phyloP scores from a whole-genome alignment of 441 rosid genomes.

The Hura crepitans region DNA sequence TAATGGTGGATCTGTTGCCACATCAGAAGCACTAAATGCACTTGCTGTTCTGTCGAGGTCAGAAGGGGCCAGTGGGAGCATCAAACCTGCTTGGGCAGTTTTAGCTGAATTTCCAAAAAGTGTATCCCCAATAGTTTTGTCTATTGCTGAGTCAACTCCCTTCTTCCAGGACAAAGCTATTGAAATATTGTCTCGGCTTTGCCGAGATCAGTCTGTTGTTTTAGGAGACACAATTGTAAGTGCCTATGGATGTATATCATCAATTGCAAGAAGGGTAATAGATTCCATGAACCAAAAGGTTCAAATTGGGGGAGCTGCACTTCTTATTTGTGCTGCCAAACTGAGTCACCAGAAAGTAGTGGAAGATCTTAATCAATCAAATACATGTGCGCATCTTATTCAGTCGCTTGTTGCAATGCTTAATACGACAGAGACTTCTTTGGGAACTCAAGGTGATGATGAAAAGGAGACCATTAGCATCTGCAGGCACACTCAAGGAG shows the following conservation, averaged over 20 bases:
- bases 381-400: constrained; percentile 57
- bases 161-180: constrained; percentile 93
- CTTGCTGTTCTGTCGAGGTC: constrained; percentile 89
- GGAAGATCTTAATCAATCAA: constrained; percentile 84
- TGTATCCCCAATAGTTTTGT: constrained; percentile 74
- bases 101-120: constrained; percentile 75
- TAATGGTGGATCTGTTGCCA: constrained; percentile 57
- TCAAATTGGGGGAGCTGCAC: constrained; percentile 93
- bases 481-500: constrained; percentile 57
- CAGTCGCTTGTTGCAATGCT: constrained; percentile 77
- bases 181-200: constrained; percentile 82
- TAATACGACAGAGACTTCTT: constrained; percentile 44
- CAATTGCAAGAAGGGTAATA: constrained; percentile 75
- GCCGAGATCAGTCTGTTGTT: constrained; percentile 74
- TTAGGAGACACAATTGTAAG: constrained; percentile 69
- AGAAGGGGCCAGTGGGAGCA: constrained; percentile 48
- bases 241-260: constrained; percentile 62
- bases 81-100: constrained; percentile 95
- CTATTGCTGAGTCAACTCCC: constrained; percentile 74
- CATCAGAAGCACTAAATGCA: constrained; percentile 86
- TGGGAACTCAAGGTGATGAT: constrained; percentile 47
- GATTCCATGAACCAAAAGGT: constrained; percentile 58
- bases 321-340: constrained; percentile 93
- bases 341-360: constrained; percentile 74
- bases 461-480: constrained; percentile 57